Base-by-base conservation (phyloP, 371 early-diverging fungal genomes). In the Pancytospora philotis region DNA sequence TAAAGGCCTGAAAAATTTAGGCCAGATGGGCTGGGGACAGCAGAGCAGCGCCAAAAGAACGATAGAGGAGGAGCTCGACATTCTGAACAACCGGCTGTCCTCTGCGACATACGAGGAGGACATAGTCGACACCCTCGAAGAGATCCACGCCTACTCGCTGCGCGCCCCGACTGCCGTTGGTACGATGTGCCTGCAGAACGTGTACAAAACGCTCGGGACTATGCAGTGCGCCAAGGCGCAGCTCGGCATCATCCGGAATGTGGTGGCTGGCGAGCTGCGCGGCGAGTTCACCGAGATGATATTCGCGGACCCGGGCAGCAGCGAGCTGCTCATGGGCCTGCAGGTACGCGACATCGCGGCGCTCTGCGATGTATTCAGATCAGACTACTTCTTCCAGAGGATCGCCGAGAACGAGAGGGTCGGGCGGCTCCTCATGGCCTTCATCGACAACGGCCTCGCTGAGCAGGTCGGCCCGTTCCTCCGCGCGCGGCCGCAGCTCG, bases 131-230 rank as follows among this genome's bases (percentile, higher is more conserved):
- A 59, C 27, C 8, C 10, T 59, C 27, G 10, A 35, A 16, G 32
- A 59, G 25, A 59, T 59, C 10, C 27, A 4, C 3, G 6, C 3
- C n/a, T 32, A 36, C 27, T 34, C 34, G 16, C 27, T n/a, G 3
- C 19, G 4, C n/a, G 3, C 16, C 48, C 3, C 3, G 19, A 27
- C 3, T 34, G 59, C 3, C 8, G 59, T 59, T n/a, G 59, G 32
- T 36, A 22, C 59, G 27, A 22, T 59, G 22, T 59, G 59, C 59
- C 59, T 59, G 10, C 36, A 8, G 6, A 3, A 3, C 4, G 36
- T 59, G 36, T 59, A 38, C 27, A 59, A 59, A 34, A n/a, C 36
- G n/a, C 6, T 59, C 25, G 36, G 36, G 36, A 49, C 36, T 38
- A 3, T 59, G 3, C 39, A 59, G 6, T 36, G 48, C 19, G 48